These are phyloP conservation scores for Thelephora terrestris DNA, from an alignment of 1,284 basidiomycete species.

Conservation along the genomic window DNA sequence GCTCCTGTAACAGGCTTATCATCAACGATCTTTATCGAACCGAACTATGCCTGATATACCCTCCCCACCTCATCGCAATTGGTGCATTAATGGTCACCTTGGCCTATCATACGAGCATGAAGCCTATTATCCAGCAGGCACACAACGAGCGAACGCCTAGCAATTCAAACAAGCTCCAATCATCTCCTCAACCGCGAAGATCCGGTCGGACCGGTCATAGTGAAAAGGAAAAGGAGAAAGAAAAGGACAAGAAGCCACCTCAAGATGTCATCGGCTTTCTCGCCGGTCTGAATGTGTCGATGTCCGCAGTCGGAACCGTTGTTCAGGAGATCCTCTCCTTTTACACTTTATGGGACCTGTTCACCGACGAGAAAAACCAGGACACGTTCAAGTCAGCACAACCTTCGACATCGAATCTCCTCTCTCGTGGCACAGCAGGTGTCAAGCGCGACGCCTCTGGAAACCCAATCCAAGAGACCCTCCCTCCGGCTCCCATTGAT, in stretches of 20 bases:
- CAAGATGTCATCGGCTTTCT: constrained; percentile 78
- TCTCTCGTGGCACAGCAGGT: constrained; percentile 3
- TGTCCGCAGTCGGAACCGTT: constrained; percentile 76
- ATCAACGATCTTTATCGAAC: constrained; percentile 95
- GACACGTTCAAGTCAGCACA: constrained; percentile 9
- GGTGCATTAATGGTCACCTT: constrained; percentile 84
- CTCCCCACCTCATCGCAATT: constrained; percentile 90
- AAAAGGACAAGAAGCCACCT: constrained; percentile 26
- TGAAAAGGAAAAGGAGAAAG: constrained; percentile 3
- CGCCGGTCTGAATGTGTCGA: constrained; percentile 76
- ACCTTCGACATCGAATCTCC: neutral
- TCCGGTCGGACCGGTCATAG: constrained; percentile 37
- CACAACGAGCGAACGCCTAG: constrained; percentile 11
- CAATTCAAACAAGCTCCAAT: constrained; percentile 8
- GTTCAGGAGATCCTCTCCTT: constrained; percentile 85
- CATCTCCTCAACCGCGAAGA: constrained; percentile 30
- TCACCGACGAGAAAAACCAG: constrained; percentile 45
- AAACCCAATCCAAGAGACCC: constrained; percentile 8
- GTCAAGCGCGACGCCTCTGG: constrained; percentile 16
- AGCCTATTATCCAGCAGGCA: constrained; percentile 25
- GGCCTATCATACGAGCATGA: constrained; percentile 50
- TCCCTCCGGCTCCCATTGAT: constrained; percentile 5
- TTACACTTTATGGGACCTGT: constrained; percentile 83
- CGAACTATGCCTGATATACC: constrained; percentile 83
- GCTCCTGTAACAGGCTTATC: constrained; percentile 59